Percentiles rank a stretch among this genome's conserved stretches.
These are phyloP conservation scores for Russula vinacea DNA, from an alignment of 768 basidiomycete genomes.

Conservation along the genomic window DNA sequence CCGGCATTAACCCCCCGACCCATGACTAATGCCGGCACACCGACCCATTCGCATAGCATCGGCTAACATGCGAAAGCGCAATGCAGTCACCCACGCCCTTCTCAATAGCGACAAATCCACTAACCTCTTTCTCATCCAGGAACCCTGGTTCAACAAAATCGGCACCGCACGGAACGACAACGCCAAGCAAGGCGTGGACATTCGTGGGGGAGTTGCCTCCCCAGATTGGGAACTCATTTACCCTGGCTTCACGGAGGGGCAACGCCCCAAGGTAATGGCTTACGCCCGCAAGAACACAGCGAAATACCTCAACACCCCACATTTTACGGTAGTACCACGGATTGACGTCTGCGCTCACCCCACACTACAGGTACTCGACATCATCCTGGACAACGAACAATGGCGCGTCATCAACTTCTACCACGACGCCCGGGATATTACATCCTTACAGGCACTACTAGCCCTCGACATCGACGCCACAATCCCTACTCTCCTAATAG, in stretches of 20 bases:
- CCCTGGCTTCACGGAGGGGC: not conserved
- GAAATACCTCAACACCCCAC: not conserved
- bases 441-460: not conserved
- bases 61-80: not conserved
- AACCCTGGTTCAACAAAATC: not conserved
- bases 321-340: rapidly evolving
- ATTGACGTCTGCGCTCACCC: not conserved
- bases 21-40: not conserved
- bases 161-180: not conserved
- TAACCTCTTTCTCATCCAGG: not conserved
- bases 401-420: not conserved
- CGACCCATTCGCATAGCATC: not conserved
- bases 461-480: not conserved
- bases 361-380: not conserved
- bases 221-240: not conserved
- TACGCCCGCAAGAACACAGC: not conserved
- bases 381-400: not conserved
- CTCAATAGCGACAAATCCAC: not conserved
- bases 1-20: too few relatives aligned
- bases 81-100: not conserved
- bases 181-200: not conserved
- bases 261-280: not conserved
- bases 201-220: not conserved
- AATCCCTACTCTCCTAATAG: not conserved
- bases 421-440: not conserved